A percentile compares a stretch with the other conserved stretches of the same genome.
These are phyloP conservation scores for Tuber calosporum DNA, from an alignment of 495 filamentous ascomycete genomes.

Conservation along the genomic window DNA sequence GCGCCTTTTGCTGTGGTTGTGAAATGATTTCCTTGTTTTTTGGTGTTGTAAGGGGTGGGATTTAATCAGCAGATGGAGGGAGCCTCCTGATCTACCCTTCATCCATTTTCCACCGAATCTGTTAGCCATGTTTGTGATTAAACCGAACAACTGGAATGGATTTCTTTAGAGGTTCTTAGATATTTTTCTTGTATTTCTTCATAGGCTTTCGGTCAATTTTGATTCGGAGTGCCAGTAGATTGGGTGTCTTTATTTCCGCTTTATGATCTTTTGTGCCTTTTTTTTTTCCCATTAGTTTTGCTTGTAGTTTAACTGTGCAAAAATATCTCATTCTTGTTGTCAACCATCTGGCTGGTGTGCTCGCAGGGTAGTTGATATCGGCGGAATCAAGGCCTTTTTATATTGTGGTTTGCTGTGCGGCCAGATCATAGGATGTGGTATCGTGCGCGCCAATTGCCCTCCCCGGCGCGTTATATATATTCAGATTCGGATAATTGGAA, in stretches of 20 bases:
- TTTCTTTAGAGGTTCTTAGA: constrained; percentile 1
- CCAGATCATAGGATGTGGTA: neutral
- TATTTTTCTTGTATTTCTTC: constrained; percentile 15
- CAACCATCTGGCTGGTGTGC: neutral
- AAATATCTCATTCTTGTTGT: neutral
- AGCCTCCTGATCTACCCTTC: constrained; percentile 7
- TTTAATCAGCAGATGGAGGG: constrained; percentile 3
- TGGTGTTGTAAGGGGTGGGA: constrained; percentile 3
- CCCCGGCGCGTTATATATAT: neutral
- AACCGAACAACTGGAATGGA: neutral
- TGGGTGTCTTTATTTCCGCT: constrained; percentile 10
- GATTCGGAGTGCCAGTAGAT: neutral
- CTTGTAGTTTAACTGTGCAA: neutral
- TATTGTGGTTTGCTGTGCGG: neutral
- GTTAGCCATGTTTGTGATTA: constrained; percentile 1
- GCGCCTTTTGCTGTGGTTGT: constrained; percentile 24
- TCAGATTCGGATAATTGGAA: neutral
- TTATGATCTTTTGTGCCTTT: constrained; percentile 13
- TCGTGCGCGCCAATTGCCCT: neutral
- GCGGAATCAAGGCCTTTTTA: neutral
- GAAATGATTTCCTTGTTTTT: constrained; percentile 14
- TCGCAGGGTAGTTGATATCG: neutral
- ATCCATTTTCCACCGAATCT: neutral
- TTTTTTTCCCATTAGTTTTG: constrained; percentile 7
- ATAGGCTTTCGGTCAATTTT: constrained; percentile 12